These are phyloP conservation scores for Podospora anserina DNA, from an alignment of 495 filamentous ascomycete genomes.

Conservation along the genomic window DNA sequence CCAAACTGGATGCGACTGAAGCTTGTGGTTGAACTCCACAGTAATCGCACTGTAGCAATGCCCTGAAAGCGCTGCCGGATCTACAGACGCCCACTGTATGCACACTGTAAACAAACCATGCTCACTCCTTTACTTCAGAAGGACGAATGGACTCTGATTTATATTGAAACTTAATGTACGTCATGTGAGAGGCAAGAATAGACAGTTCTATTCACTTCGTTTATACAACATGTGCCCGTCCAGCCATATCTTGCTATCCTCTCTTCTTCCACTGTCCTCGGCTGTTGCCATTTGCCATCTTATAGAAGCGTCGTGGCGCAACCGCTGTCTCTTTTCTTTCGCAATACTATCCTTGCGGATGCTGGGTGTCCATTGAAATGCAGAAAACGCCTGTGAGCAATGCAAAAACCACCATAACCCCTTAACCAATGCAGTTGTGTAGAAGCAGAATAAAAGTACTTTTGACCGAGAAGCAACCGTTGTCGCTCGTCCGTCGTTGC, in stretches of 20 bases:
- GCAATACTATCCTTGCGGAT: slow-evolving; percentile 10
- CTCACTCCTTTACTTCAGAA: background rate
- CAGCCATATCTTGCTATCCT: background rate
- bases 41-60: background rate
- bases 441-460: slow-evolving; percentile 11
- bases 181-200: background rate
- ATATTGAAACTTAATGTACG: background rate
- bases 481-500: background rate
- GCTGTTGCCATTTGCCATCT: no score
- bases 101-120: background rate
- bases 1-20: background rate
- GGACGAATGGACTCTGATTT: background rate
- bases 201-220: background rate
- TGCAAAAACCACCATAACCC: slow-evolving; percentile 27
- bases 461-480: background rate
- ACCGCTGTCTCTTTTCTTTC: background rate
- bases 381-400: slow-evolving; percentile 22
- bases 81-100: background rate
- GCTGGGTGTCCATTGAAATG: slow-evolving; percentile 19
- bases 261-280: background rate
- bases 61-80: background rate
- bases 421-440: slow-evolving; percentile 25
- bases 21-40: background rate
- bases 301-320: no score
- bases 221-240: slow-evolving; percentile 2